Evolutionary conservation across 257 asterid species (phyloP), one percentile per base, ranked within the genome.

Genomic region (Penstemon davidsonii): DNA sequence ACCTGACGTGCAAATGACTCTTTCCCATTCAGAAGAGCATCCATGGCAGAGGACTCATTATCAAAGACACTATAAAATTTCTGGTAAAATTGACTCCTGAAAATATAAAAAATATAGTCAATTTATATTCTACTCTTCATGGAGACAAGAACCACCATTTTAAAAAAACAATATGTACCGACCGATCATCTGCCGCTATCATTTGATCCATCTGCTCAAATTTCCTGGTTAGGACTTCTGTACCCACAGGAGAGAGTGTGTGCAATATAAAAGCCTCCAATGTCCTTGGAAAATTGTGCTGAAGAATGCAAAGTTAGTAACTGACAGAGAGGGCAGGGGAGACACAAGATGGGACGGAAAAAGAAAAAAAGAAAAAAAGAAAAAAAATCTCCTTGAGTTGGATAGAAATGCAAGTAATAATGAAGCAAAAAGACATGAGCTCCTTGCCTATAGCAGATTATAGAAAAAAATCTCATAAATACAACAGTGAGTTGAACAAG

Each of bases 251-350:
- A 69, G 97, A 84, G 62, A 91, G 96, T 45, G 81, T 94, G 71
- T 88, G 96, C 79, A 88, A 69, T 55, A 88, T 72, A 67, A 86
- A 73, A 76, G 99, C 96, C 88, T 91, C 99, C 79, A 94, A 56
- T 54, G 99, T 88, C 83, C 97, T 84, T 0, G 96, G 97, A 60
- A 94, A 94, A 67, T 89, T 81, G 77, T 86, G 86, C 99, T 94
- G 92, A 46, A 81, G 83, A 57, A 76, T 55, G 76, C 46, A 80
- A 49, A 62, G 69, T 46, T 55, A 67, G 53, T 64, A 53, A 61
- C 67, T 67, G 53, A 66, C 10, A 67, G 53, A 58, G 64, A 81
- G 64, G 41, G 52, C 55, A 59, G 63, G 64, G 49, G 55, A 71
- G 44, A 73, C 46, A 46, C n/a, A 64, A 64, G 64, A 60, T 55